Evolutionary conservation across 345 rosid genomes (phyloP), one percentile per base, ranked within the genome.

Genomic region (Eucalyptus viminalis): DNA sequence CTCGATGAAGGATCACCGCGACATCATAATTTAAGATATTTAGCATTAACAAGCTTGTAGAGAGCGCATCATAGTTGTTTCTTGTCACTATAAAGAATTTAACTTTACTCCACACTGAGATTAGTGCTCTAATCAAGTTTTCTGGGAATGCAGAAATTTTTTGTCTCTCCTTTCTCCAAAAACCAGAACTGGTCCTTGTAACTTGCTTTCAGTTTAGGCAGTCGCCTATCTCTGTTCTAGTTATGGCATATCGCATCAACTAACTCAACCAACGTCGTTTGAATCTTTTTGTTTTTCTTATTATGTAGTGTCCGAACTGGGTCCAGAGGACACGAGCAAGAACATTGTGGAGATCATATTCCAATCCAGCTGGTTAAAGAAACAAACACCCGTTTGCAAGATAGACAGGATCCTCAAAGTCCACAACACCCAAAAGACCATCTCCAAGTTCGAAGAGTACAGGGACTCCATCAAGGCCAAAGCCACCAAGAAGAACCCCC

Each of bases 341-440:
- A 95, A 95, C 95, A 95, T 96, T 89, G 97, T 95, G 91, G 98
- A 96, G 90, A 96, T 96, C 93, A 96, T 96, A 89, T 96, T 96
- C 95, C 96, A 96, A 69, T 96, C 98, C 87, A 96, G 98, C 93
- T 95, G 98, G 98, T 90, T 96, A 69, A 96, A 94, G 94, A 95
- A 95, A 89, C 92, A 95, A 87, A 81, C 92, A 27, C 95, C 98
- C 25, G 88, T 95, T 89, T 95, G 96, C 93, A 90, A 93, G 89
- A 96, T 96, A 22, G 96, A 94, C 56, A 90, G 98, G 81, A 95
- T 95, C 91, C 97, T 96, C 87, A 96, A 95, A 88, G 96, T 96
- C 90, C 96, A 94, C 87, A 96, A 93, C 93, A 95, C 96, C 85
- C 95, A 92, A 29, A 92, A 88, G 89, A 96, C 97, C 88, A 95